These are phyloP conservation scores for Botrytis elliptica DNA, from an alignment of 2,329 filamentous ascomycete genomes.

Conservation along the genomic window DNA sequence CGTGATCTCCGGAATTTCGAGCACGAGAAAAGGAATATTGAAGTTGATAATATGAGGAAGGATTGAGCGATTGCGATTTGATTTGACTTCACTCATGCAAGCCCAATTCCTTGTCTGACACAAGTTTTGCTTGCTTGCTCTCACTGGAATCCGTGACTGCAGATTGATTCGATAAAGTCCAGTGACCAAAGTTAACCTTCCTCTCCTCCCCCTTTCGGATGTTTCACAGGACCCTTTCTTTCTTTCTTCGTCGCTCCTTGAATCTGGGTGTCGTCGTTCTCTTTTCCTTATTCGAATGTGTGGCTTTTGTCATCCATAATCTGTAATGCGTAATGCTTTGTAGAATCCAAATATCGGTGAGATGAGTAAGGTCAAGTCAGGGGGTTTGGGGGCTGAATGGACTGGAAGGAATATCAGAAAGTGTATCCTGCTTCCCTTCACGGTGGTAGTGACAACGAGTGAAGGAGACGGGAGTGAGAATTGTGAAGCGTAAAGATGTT, in stretches of 20 bases:
- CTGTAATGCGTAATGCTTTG: neutral
- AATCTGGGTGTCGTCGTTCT: neutral
- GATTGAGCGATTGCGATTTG: slow-evolving; percentile 18
- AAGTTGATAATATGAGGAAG: slow-evolving; percentile 6
- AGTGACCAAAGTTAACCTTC: neutral
- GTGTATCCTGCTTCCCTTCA: neutral
- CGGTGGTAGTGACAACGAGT: neutral
- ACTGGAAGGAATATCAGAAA: neutral
- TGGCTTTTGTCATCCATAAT: neutral
- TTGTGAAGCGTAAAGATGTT: neutral
- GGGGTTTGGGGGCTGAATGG: neutral
- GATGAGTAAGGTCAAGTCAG: neutral
- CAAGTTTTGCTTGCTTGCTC: neutral
- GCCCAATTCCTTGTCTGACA: slow-evolving; percentile 10
- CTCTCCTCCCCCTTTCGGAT: neutral
- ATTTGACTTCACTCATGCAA: slow-evolving; percentile 1
- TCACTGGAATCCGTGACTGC: neutral
- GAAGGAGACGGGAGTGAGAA: neutral
- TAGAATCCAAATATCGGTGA: slow-evolving; percentile 1
- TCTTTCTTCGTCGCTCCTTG: neutral
- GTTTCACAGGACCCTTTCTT: neutral
- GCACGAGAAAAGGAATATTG: slow-evolving; percentile 9
- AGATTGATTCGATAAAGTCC: slow-evolving; percentile 12
- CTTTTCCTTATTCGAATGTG: slow-evolving; percentile 2
- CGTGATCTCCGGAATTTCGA: slow-evolving; percentile 13